phyloP scores from a whole-genome alignment of 805 yeast genomes.

The Metschnikowia sp. region DNA sequence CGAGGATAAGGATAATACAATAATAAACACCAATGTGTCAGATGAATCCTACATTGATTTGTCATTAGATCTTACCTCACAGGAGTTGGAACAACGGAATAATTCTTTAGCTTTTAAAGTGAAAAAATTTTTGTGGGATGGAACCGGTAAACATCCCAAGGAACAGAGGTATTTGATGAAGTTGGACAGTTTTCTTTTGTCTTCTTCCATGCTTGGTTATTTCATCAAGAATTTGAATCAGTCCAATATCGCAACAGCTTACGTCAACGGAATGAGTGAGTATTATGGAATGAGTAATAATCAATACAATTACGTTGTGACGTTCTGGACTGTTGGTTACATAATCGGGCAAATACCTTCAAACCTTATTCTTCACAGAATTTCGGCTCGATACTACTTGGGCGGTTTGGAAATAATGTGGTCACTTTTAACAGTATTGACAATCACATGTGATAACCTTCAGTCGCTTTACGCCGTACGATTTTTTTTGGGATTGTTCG shows the following conservation, averaged over 20 bases:
- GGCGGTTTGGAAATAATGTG: constrained; percentile 44
- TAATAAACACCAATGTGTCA: too few relatives aligned
- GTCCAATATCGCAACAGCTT: constrained; percentile 18
- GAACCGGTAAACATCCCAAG: constrained; percentile 34
- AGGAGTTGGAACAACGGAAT: constrained; percentile 14
- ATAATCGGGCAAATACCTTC: constrained; percentile 17
- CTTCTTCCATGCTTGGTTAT: constrained; percentile 18
- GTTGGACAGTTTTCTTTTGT: constrained; percentile 29
- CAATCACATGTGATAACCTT: constrained; percentile 20
- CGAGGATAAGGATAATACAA: too few relatives aligned
- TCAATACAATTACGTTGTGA: constrained; percentile 17
- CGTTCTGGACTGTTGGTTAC: constrained; percentile 18
- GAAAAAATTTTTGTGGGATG: constrained; percentile 34
- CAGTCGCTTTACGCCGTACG: constrained; percentile 15
- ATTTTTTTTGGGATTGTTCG: constrained; percentile 38
- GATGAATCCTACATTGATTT: constrained; percentile 5
- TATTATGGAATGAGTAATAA: constrained; percentile 16
- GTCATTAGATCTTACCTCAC: constrained; percentile 10
- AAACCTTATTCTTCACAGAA: constrained; percentile 32
- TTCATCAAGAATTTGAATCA: constrained; percentile 20
- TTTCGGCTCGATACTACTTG: constrained; percentile 43
- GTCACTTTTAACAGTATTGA: constrained; percentile 32
- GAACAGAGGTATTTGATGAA: constrained; percentile 34
- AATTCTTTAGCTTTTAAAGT: constrained; percentile 17
- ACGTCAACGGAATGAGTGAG: constrained; percentile 18